Conservation (phyloP, 164 flowering plant genomes). For the Saururus chinensis region DNA sequence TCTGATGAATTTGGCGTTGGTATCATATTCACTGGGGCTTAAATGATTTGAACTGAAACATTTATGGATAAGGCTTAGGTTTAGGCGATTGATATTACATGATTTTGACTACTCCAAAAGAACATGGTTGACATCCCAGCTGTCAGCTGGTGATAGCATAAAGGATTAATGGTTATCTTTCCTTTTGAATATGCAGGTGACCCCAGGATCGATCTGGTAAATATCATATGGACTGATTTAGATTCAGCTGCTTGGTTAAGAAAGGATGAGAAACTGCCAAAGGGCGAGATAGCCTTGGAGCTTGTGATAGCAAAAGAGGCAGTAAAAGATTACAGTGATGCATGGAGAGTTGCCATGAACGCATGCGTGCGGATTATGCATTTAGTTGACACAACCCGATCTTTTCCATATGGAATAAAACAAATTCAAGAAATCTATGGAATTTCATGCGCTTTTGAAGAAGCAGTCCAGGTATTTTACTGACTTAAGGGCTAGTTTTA, state of each 20-base stretch:
- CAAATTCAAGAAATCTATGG: conserved; percentile 85
- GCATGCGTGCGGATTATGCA: conserved; percentile 89
- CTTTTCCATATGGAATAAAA: conserved; percentile 77
- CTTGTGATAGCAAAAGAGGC: conserved; percentile 54
- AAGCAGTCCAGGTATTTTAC: conserved; percentile 60
- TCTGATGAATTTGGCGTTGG: too few relatives aligned
- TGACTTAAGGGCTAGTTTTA: not conserved
- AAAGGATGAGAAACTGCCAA: conserved; percentile 23
- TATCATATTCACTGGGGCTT: too few relatives aligned
- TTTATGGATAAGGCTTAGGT: too few relatives aligned
- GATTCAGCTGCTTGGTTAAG: conserved; percentile 57
- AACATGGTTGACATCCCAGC: too few relatives aligned
- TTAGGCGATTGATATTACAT: too few relatives aligned
- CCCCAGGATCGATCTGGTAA: conserved; percentile 47
- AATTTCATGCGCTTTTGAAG: conserved; percentile 86
- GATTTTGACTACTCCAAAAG: too few relatives aligned
- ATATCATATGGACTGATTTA: conserved; percentile 63
- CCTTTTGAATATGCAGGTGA: conserved; percentile 41
- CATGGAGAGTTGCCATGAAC: conserved; percentile 80
- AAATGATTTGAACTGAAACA: too few relatives aligned
- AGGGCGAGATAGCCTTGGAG: conserved; percentile 81
- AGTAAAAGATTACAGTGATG: conserved; percentile 68
- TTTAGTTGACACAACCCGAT: conserved; percentile 64
- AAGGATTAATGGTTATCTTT: not conserved
- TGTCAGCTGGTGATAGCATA: not conserved